Evolutionary conservation across 2,329 filamentous ascomycete species (phyloP).

Genomic region (Pseudocercospora crystallina): DNA sequence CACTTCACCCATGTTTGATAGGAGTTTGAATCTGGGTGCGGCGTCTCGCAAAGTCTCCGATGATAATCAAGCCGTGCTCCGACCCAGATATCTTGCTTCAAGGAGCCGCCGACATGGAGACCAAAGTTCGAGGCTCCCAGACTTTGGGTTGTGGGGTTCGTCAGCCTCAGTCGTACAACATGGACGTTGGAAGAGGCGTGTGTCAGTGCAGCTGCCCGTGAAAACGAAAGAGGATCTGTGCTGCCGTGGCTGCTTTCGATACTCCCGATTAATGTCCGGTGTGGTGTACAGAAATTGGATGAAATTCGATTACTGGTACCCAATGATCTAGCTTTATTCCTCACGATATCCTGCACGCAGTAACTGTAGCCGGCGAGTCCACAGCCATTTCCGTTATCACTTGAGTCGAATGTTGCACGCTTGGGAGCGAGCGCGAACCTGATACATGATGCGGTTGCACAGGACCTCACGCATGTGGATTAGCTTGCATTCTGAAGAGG

Average conservation of each 20-base stretch:
- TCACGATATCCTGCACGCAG: neutral
- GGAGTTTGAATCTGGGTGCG: too few species aligned
- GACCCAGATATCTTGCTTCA: too few species aligned
- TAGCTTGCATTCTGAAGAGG: conserved; percentile 26
- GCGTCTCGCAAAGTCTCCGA: neutral
- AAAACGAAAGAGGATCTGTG: conserved; percentile 17
- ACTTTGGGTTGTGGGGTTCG: conserved; percentile 16
- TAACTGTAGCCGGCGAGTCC: conserved; percentile 10
- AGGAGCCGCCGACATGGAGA: conserved; percentile 11
- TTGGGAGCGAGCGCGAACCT: conserved; percentile 10
- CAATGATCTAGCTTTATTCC: conserved; percentile 14
- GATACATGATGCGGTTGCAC: conserved; percentile 31
- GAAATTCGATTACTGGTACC: conserved; percentile 22
- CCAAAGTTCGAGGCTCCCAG: conserved; percentile 24
- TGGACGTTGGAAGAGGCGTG: conserved; percentile 27
- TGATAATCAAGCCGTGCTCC: conserved; percentile 4
- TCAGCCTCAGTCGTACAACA: conserved; percentile 22
- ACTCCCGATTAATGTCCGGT: conserved; percentile 22
- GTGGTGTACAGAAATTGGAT: conserved; percentile 15
- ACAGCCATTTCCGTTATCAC: conserved; percentile 10
- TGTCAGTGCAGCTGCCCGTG: conserved; percentile 29
- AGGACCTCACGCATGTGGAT: conserved; percentile 21
- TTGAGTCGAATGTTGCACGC: neutral
- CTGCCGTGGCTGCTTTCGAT: conserved; percentile 20
- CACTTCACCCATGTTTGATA: too few species aligned